Evolutionary conservation across 805 yeast genomes (phyloP), one percentile per base, ranked within the genome.

Genomic region (Pichia insulana): DNA sequence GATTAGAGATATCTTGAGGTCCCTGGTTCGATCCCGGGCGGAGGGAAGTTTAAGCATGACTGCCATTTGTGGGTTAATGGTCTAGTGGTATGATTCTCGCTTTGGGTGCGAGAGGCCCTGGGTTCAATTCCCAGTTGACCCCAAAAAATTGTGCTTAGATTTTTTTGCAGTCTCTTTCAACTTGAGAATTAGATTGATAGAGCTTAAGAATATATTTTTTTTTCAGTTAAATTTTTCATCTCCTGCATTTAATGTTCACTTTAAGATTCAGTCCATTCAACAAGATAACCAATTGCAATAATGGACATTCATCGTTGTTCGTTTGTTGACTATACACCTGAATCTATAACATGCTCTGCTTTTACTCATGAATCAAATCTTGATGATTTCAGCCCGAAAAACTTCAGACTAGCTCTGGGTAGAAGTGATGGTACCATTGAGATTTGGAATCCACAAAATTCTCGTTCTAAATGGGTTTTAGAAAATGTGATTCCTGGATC

Each of bases 391-490:
- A 67, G 78, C 1, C 79, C 76, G 22, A 62, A 60, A 19, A 80
- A 75, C 45, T 66, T 87, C 42, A 70, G 96, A 46, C 64, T 92
- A 31, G 97, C 97, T 1, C 83, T 90, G 6, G 97, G 96, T 26
- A 74, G 97, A 59, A 76, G 86, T 36, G 89, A 92, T 58, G 99
- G 99, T 32, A 89, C 89, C 55, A 83, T 92, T 45, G 98, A 92
- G 62, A 78, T 92, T 28, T 90, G 97, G 96, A 86, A 86, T 59
- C 96, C 96, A 33, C 49, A 59, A 40, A 55, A 55, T 38, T 49
- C 55, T 9, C 70, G 79, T 53, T 69, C 72, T 47, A 73, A 75
- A 53, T 89, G 97, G 97, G 65, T 76, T 41, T 87, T 85, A 49
- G 97, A 92, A 55, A 59, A 63, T 17, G 67, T 76, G 0, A 68